These are phyloP conservation scores for Curvularia verruculosa DNA, from an alignment of 2,329 filamentous ascomycete genomes.

Conservation along the genomic window DNA sequence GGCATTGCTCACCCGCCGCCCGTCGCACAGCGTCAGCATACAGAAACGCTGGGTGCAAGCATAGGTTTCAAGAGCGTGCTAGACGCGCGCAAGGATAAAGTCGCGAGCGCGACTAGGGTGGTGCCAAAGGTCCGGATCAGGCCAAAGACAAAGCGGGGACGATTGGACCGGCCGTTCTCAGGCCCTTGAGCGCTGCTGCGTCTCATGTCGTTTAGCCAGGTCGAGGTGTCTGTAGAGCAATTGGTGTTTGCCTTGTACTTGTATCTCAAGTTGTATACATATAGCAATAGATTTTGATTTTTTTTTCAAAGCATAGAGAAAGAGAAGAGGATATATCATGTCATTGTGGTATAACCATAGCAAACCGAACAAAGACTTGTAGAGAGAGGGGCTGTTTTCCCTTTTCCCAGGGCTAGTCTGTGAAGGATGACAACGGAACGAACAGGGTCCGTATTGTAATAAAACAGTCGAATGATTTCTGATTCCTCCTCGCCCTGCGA, in stretches of 20 bases:
- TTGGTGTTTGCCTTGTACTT: neutral
- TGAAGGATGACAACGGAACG: neutral
- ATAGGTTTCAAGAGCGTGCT: constrained; percentile 10
- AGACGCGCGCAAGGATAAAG: neutral
- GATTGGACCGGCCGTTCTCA: constrained; percentile 4
- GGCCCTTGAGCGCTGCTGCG: neutral
- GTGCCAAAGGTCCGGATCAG: neutral
- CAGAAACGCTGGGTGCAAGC: neutral
- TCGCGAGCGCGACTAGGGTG: neutral
- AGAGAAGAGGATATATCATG: neutral
- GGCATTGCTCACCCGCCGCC: neutral
- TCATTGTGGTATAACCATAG: neutral
- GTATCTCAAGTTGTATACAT: neutral
- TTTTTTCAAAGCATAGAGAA: neutral
- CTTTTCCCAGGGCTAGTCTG: neutral
- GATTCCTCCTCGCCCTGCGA: neutral
- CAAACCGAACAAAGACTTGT: too few relatives aligned
- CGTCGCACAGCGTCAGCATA: neutral
- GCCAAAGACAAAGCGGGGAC: constrained; percentile 1
- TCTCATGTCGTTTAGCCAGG: neutral
- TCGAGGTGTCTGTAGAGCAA: neutral
- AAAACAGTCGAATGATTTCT: too few relatives aligned
- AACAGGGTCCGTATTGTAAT: too few relatives aligned
- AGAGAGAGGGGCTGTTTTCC: too few relatives aligned
- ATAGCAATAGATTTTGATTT: neutral